Conservation (phyloP, 306 rosid species). For the Urtica urens region DNA sequence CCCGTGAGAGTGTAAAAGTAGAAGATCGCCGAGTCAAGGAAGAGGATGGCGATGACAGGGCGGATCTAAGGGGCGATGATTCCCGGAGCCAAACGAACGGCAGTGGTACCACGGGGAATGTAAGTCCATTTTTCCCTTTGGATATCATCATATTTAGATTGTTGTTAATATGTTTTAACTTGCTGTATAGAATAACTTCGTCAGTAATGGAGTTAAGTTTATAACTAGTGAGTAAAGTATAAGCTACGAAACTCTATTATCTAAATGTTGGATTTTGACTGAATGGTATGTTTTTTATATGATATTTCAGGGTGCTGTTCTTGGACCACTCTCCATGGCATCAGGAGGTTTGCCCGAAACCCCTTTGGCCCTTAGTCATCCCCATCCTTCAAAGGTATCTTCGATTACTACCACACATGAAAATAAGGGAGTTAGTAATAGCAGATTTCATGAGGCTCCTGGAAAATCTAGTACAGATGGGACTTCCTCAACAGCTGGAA, state of each 20-base stretch:
- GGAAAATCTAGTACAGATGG: constrained; percentile 99
- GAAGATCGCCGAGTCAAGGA: constrained; percentile 40
- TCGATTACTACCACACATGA: constrained; percentile 94
- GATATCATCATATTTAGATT: background rate
- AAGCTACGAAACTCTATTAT: constrained; percentile 2
- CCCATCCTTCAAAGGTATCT: constrained; percentile 88
- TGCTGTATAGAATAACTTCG: too few relatives aligned
- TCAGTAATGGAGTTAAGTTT: too few relatives aligned
- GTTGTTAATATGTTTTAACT: background rate
- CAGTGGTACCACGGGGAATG: constrained; percentile 37
- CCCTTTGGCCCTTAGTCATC: constrained; percentile 39
- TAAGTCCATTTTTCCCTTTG: constrained; percentile 23
- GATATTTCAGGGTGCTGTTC: constrained; percentile 44
- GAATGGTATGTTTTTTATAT: constrained; percentile 1
- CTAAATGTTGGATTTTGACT: constrained; percentile 19
- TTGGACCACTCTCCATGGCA: constrained; percentile 40
- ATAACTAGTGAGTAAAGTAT: too few relatives aligned
- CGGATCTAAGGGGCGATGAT: background rate
- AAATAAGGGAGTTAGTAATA: constrained; percentile 98
- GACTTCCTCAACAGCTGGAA: constrained; percentile 90
- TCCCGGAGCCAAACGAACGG: constrained; percentile 19
- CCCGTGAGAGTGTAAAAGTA: constrained; percentile 42
- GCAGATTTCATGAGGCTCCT: constrained; percentile 99
- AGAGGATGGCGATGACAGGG: constrained; percentile 8
- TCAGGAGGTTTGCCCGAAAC: constrained; percentile 49